Conservation (phyloP, 441 rosid genomes). For the Geranium incanum region DNA sequence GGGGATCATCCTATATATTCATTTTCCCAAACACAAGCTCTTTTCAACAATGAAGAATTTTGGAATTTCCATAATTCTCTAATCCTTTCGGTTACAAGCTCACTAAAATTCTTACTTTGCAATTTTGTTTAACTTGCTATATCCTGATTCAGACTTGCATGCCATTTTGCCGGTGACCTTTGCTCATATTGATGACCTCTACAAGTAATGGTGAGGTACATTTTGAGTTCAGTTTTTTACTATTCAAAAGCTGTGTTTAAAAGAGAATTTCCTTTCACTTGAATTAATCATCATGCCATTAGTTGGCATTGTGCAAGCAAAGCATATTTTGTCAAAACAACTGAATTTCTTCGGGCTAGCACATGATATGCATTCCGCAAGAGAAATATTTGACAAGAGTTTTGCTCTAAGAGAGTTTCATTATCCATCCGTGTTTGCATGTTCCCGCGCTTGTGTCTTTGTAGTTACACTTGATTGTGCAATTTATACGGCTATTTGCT, state of each 20-base stretch:
- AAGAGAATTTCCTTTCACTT: background rate
- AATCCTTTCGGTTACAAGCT: background rate
- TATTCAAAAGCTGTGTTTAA: background rate
- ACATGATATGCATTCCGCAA: background rate
- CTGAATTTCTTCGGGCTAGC: background rate
- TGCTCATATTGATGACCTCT: background rate
- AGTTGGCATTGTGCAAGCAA: background rate
- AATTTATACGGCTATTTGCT: background rate
- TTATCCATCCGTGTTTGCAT: background rate
- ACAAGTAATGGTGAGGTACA: background rate
- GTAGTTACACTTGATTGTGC: background rate
- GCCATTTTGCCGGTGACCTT: background rate
- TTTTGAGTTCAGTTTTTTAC: background rate
- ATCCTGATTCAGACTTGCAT: background rate
- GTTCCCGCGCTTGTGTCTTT: background rate
- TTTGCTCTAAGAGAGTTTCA: too few species aligned
- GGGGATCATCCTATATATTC: too few species aligned
- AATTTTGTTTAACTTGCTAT: background rate
- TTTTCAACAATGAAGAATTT: too few species aligned
- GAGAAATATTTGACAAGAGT: background rate
- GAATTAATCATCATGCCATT: background rate
- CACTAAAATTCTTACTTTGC: background rate
- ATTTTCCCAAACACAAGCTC: too few species aligned
- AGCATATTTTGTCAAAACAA: background rate
- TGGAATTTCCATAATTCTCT: background rate